Conservation (phyloP, 345 rosid species). For the Gynandropsis gynandra region DNA sequence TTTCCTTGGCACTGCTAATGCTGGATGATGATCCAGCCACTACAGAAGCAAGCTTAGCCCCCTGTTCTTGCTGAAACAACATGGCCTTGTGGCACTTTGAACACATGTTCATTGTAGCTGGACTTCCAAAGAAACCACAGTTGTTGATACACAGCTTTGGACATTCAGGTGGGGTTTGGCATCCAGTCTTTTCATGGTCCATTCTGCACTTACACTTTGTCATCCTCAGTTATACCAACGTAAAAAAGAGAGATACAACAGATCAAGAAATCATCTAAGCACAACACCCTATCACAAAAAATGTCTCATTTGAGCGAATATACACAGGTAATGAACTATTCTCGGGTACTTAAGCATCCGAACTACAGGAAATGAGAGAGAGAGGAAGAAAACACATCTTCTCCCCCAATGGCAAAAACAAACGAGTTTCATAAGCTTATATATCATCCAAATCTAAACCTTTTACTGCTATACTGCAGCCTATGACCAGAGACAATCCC, state of each 20-base stretch:
- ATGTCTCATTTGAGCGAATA: too few relatives aligned
- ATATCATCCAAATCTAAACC: not conserved
- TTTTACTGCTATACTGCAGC: not conserved
- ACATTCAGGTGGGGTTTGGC: constrained; percentile 82
- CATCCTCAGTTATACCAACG: constrained; percentile 2
- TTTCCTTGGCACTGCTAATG: constrained; percentile 41
- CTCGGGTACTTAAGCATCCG: too few relatives aligned
- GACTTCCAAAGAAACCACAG: constrained; percentile 91
- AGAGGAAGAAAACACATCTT: too few relatives aligned
- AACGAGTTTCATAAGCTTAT: not conserved
- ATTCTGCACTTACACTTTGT: constrained; percentile 33
- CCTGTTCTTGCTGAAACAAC: constrained; percentile 62
- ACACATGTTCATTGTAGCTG: constrained; percentile 92
- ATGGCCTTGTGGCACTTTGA: constrained; percentile 88
- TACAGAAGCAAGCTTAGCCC: constrained; percentile 59
- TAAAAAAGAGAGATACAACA: not conserved
- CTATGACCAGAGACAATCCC: constrained; percentile 2
- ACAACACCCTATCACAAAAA: too few relatives aligned
- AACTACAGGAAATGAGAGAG: too few relatives aligned
- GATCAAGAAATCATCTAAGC: too few relatives aligned
- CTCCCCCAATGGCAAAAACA: not conserved
- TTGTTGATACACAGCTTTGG: constrained; percentile 72
- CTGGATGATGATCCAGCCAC: constrained; percentile 52
- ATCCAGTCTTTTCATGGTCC: constrained; percentile 93
- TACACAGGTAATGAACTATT: too few relatives aligned